Evolutionary conservation across 495 filamentous ascomycete species (phyloP), one percentile per base, ranked within the genome.

Genomic region (Corynascus novoguineensis): DNA sequence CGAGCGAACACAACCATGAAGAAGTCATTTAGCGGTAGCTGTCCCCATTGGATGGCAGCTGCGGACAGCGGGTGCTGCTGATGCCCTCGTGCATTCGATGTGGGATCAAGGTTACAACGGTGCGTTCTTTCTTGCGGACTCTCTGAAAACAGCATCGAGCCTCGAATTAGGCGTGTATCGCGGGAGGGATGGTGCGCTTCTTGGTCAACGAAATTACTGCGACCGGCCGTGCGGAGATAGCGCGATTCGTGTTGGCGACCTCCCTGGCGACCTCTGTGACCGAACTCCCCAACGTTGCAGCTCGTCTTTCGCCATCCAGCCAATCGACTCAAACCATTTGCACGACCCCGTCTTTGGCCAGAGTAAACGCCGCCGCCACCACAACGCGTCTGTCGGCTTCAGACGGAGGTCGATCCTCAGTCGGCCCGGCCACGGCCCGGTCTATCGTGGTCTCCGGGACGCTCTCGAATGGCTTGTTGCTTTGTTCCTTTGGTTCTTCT

Each of bases 131-230:
- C 21, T 27, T 24, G 22, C 28, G 25, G 12, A n/a, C 12, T 45
- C 22, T 28, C 10, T 6, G 15, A 12, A 17, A 31, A 7, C 8
- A 2, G 28, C 6, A 41, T n/a, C n/a, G n/a, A 15, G 22, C 50
- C 25, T 29, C 21, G 7, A 53, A n/a, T 14, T 27, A 21, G 29
- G 53, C 53, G 53, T 55, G 53, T 55, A 55, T 53, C 37, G 50
- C 50, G 50, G 50, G 22, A 40, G 14, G 15, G 41, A 40, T 52
- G 50, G 50, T 19, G 47, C 31, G 47, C 37, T 22, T 50, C 29
- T 37, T 37, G 29, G 5, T 31, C 47, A 32, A 37, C 35, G 37
- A 22, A 38, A 42, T 25, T n/a, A 3, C 27, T 47, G 22, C 25
- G 31, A 32, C 31, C 47, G 19, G n/a, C n/a, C n/a, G n/a, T n/a